Evolutionary conservation across 345 rosid genomes (phyloP).

Genomic region (Eucalyptus pumila): DNA sequence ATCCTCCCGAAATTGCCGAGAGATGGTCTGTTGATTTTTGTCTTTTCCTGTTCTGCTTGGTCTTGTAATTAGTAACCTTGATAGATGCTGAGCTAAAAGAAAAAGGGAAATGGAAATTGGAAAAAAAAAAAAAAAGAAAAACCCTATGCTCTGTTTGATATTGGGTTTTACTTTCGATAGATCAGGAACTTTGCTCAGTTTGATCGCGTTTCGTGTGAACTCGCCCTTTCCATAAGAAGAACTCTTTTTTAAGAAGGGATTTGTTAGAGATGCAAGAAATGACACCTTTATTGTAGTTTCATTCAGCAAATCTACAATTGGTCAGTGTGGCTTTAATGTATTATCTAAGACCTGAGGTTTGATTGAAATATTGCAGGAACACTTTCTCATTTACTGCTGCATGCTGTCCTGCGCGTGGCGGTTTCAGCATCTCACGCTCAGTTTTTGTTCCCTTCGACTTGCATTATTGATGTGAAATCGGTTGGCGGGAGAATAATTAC

Average conservation of each 20-base stretch:
- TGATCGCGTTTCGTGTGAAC: too few relatives aligned
- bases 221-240: background rate
- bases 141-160: background rate
- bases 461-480: conserved; percentile 3
- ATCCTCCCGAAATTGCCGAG: conserved; percentile 22
- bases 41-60: background rate
- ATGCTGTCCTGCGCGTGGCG: conserved; percentile 34
- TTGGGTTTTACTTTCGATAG: background rate
- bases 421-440: conserved; percentile 30
- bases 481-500: conserved; percentile 7
- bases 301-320: background rate
- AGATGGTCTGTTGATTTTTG: conserved; percentile 20
- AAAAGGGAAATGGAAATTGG: background rate
- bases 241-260: background rate
- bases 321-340: background rate
- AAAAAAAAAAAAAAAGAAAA: background rate
- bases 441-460: background rate
- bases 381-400: conserved; percentile 16
- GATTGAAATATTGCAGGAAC: conserved; percentile 14
- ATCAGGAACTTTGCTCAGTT: background rate
- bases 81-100: background rate
- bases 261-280: background rate
- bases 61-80: background rate
- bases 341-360: background rate
- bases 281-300: background rate